Percentiles rank a stretch among this genome's conserved stretches.
phyloP scores from a whole-genome alignment of 1,284 basidiomycete species.

The Meripilus lineatus region DNA sequence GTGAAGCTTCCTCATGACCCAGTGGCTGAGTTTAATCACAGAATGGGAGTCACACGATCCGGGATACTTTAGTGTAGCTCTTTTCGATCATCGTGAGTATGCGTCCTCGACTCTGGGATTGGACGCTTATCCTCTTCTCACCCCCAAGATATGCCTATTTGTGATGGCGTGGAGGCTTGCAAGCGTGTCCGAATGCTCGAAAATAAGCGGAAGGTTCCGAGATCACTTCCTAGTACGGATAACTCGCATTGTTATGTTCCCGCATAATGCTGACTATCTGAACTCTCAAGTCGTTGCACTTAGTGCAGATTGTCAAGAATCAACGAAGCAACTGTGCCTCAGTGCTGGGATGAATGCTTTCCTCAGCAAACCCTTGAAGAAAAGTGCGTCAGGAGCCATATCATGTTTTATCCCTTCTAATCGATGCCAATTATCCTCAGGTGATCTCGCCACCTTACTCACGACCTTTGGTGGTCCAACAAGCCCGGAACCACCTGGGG shows the following conservation, averaged over 20 bases:
- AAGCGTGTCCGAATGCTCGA: conserved; percentile 60
- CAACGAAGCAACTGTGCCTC: conserved; percentile 65
- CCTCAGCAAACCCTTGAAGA: conserved; percentile 64
- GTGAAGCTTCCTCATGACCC: not conserved
- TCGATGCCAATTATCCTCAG: conserved; percentile 13
- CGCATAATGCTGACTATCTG: conserved; percentile 8
- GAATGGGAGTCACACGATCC: conserved; percentile 66
- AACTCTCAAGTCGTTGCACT: conserved; percentile 55
- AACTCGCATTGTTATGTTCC: not conserved
- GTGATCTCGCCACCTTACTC: conserved; percentile 17
- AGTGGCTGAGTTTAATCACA: conserved; percentile 15
- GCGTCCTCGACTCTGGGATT: not conserved
- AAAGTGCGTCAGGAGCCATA: conserved; percentile 36
- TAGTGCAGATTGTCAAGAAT: conserved; percentile 70
- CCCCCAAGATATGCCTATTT: conserved; percentile 63
- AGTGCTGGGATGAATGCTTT: conserved; percentile 73
- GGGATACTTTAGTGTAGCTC: conserved; percentile 60
- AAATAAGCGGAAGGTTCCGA: conserved; percentile 42
- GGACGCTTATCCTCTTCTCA: not conserved
- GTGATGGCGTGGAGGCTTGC: conserved; percentile 68
- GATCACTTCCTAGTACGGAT: conserved; percentile 50
- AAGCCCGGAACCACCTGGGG: too few relatives aligned
- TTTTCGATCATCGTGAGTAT: conserved; percentile 67
- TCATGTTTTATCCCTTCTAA: conserved; percentile 3
- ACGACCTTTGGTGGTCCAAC: conserved; percentile 11